Percentiles rank a stretch among this genome's conserved stretches.
These are phyloP conservation scores for Paraphaeosphaeria sporulosa DNA, from an alignment of 2,329 filamentous ascomycete species.

Conservation along the genomic window DNA sequence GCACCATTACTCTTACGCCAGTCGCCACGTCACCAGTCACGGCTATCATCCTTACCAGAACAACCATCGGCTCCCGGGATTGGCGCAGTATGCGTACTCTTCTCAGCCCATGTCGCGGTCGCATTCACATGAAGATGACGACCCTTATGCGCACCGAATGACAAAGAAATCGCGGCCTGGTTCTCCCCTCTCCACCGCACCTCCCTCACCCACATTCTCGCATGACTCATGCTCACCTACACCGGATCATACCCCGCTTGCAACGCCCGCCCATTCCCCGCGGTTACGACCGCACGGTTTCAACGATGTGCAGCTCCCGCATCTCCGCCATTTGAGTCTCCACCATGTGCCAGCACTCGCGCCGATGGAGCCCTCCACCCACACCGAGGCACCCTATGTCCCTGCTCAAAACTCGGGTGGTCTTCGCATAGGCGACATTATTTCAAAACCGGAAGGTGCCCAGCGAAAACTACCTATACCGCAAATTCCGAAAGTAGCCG, in stretches of 20 bases:
- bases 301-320: slow-evolving; percentile 81
- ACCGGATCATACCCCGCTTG: slow-evolving; percentile 97
- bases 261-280: slow-evolving; percentile 93
- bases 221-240: slow-evolving; percentile 95
- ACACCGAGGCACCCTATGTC: slow-evolving; percentile 66
- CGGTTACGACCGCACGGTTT: slow-evolving; percentile 79
- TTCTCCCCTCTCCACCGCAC: slow-evolving; percentile 93
- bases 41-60: slow-evolving; percentile 56
- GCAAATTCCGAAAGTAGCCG: slow-evolving; percentile 86
- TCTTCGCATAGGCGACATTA: slow-evolving; percentile 89
- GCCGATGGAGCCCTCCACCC: slow-evolving; percentile 73
- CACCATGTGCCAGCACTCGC: slow-evolving; percentile 72
- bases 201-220: slow-evolving; percentile 94
- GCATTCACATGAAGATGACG: slow-evolving; percentile 83
- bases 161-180: slow-evolving; percentile 91
- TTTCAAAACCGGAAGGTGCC: slow-evolving; percentile 84
- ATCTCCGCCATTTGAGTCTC: slow-evolving; percentile 76
- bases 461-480: slow-evolving; percentile 91
- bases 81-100: slow-evolving; percentile 62
- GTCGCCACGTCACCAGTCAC: slow-evolving; percentile 50
- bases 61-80: slow-evolving; percentile 66
- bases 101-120: slow-evolving; percentile 86
- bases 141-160: slow-evolving; percentile 77
- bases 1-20: slow-evolving; percentile 45
- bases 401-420: slow-evolving; percentile 65